These are phyloP conservation scores for Fusarium tjaetaba DNA, from an alignment of 2,329 filamentous ascomycete genomes.

Conservation along the genomic window DNA sequence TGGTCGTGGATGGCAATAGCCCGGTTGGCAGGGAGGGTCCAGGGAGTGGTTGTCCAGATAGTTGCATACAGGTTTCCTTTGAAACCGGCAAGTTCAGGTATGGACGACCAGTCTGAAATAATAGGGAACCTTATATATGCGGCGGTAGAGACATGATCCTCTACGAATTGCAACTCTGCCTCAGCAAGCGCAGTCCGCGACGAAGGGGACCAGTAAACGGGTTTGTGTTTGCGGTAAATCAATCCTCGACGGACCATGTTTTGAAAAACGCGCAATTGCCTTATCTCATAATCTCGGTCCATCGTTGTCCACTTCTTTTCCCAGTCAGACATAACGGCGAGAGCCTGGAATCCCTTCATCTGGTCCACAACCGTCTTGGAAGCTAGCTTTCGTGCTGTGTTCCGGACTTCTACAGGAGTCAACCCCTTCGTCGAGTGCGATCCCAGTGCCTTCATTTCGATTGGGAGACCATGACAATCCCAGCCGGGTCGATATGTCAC, in stretches of 20 bases:
- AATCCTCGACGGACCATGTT: slow-evolving; percentile 77
- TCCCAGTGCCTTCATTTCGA: slow-evolving; percentile 93
- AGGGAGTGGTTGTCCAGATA: slow-evolving; percentile 99
- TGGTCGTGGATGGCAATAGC: slow-evolving; percentile 84
- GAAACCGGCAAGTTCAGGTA: slow-evolving; percentile 52
- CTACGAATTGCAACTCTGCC: slow-evolving; percentile 85
- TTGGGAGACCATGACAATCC: slow-evolving; percentile 98
- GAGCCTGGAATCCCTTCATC: slow-evolving; percentile 77
- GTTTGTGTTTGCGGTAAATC: slow-evolving; percentile 82
- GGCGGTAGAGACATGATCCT: slow-evolving; percentile 75
- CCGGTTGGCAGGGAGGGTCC: slow-evolving; percentile 93
- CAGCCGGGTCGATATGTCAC: slow-evolving; percentile 91
- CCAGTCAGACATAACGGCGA: slow-evolving; percentile 86
- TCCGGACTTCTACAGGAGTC: slow-evolving; percentile 68
- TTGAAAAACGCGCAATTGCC: slow-evolving; percentile 79
- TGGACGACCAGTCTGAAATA: slow-evolving; percentile 49
- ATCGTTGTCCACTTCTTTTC: slow-evolving; percentile 80
- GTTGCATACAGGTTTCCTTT: slow-evolving; percentile 73
- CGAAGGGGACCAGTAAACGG: slow-evolving; percentile 87
- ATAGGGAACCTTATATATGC: slow-evolving; percentile 87
- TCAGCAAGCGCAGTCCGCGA: slow-evolving; percentile 83
- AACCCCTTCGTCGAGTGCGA: slow-evolving; percentile 54
- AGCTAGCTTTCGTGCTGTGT: slow-evolving; percentile 73
- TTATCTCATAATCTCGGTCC: slow-evolving; percentile 78
- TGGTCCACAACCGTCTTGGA: slow-evolving; percentile 75